Conservation (phyloP, 306 rosid genomes). For the Astragalus membranaceus region DNA sequence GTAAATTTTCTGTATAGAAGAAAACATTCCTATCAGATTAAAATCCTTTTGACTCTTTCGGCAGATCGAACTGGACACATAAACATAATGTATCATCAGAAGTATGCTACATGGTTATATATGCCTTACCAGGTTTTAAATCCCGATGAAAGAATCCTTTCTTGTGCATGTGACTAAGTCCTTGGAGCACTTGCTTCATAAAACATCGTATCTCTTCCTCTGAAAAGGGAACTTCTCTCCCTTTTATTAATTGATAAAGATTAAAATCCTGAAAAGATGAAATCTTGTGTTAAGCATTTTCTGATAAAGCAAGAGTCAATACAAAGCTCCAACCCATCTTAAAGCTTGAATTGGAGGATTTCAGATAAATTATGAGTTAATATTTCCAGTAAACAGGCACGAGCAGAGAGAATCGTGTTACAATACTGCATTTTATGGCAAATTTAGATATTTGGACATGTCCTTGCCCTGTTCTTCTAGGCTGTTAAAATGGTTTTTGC, state of each 20-base stretch:
- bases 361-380: neutral
- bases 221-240: constrained; percentile 55
- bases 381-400: neutral
- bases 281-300: constrained; percentile 29
- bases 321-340: constrained; percentile 16
- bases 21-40: constrained; percentile 2
- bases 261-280: constrained; percentile 53
- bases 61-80: neutral
- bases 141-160: constrained; percentile 79
- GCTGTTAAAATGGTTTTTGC: neutral
- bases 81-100: constrained; percentile 11
- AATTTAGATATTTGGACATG: neutral
- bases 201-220: constrained; percentile 67
- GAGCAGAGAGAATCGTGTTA: neutral
- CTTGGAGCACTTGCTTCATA: constrained; percentile 62
- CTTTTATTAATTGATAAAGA: constrained; percentile 75
- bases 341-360: neutral
- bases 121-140: constrained; percentile 65
- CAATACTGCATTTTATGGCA: neutral
- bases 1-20: constrained; percentile 58
- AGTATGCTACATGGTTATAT: neutral
- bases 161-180: constrained; percentile 69
- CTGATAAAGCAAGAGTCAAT: neutral
- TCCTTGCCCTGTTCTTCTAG: neutral
- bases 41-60: neutral